Conservation (phyloP, 441 rosid genomes). For the Viola pubescens region DNA sequence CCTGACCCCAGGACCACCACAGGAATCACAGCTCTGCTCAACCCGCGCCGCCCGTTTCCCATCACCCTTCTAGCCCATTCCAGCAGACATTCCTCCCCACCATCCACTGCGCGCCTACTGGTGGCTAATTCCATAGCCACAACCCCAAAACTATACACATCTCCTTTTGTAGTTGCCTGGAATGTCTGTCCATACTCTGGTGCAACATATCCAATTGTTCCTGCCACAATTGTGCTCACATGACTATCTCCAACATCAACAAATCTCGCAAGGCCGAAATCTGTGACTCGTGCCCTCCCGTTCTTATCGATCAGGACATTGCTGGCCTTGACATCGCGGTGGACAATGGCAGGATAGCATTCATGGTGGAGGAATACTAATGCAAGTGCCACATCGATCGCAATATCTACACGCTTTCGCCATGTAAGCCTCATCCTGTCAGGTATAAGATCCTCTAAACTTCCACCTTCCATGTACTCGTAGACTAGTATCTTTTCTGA, state of each 20-base stretch:
- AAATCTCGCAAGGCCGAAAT: constrained; percentile 80
- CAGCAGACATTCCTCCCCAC: constrained; percentile 82
- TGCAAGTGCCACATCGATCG: constrained; percentile 68
- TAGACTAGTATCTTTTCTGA: constrained; percentile 71
- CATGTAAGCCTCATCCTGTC: constrained; percentile 55
- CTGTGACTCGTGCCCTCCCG: constrained; percentile 73
- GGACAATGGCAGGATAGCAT: constrained; percentile 78
- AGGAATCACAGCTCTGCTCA: constrained; percentile 31
- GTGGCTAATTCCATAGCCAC: constrained; percentile 82
- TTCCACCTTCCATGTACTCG: constrained; percentile 84
- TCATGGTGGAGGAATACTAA: constrained; percentile 79
- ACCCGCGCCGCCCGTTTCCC: constrained; percentile 26
- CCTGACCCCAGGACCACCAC: constrained; percentile 49
- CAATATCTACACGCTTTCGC: constrained; percentile 48
- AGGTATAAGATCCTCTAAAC: constrained; percentile 62
- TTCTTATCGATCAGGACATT: constrained; percentile 64
- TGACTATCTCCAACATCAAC: constrained; percentile 68
- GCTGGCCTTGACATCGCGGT: constrained; percentile 91
- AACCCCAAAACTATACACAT: constrained; percentile 85
- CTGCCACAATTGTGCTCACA: constrained; percentile 85
- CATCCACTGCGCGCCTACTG: constrained; percentile 76
- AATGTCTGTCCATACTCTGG: constrained; percentile 93
- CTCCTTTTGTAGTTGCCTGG: constrained; percentile 88
- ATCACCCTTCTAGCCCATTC: constrained; percentile 74
- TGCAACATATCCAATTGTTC: constrained; percentile 85